Conservation (phyloP, 2,329 filamentous ascomycete genomes). For the Erysiphe neolycopersici region DNA sequence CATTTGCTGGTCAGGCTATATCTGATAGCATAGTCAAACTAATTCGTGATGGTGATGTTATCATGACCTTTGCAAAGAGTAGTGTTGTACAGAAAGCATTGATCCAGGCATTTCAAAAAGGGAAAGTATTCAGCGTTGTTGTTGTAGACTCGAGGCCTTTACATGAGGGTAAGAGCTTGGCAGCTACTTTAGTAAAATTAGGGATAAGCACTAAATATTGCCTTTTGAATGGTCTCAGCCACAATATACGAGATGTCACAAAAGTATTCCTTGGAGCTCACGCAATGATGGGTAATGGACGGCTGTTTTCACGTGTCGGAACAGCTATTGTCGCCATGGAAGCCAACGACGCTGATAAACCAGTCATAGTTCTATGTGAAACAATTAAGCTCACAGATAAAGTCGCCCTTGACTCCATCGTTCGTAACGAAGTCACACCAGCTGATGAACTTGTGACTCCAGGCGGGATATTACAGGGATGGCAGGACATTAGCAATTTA, state of each 20-base stretch:
- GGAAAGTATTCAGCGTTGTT: slow-evolving; percentile 57
- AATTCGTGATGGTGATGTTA: slow-evolving; percentile 53
- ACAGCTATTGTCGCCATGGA: slow-evolving; percentile 70
- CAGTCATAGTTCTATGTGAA: slow-evolving; percentile 76
- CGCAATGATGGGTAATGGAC: slow-evolving; percentile 85
- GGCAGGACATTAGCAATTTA: slow-evolving; percentile 30
- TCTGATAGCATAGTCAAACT: slow-evolving; percentile 46
- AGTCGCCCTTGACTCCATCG: slow-evolving; percentile 74
- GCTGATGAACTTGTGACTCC: slow-evolving; percentile 30
- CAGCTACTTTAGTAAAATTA: slow-evolving; percentile 35
- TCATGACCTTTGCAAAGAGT: slow-evolving; percentile 70
- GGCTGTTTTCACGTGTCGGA: slow-evolving; percentile 66
- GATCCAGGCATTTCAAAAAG: slow-evolving; percentile 39
- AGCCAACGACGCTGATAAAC: slow-evolving; percentile 46
- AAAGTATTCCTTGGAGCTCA: slow-evolving; percentile 62
- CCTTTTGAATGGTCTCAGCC: slow-evolving; percentile 50
- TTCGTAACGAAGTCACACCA: slow-evolving; percentile 76
- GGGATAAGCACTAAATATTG: slow-evolving; percentile 61
- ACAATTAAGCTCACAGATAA: slow-evolving; percentile 85
- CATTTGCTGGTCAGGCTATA: slow-evolving; percentile 65
- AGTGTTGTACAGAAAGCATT: slow-evolving; percentile 67
- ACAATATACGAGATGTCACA: slow-evolving; percentile 37
- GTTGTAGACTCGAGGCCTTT: slow-evolving; percentile 54
- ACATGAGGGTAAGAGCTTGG: slow-evolving; percentile 44
- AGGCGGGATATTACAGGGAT: slow-evolving; percentile 20